Conservation (phyloP, 306 rosid species). For the cucumber (Cucumis sativus) region DNA sequence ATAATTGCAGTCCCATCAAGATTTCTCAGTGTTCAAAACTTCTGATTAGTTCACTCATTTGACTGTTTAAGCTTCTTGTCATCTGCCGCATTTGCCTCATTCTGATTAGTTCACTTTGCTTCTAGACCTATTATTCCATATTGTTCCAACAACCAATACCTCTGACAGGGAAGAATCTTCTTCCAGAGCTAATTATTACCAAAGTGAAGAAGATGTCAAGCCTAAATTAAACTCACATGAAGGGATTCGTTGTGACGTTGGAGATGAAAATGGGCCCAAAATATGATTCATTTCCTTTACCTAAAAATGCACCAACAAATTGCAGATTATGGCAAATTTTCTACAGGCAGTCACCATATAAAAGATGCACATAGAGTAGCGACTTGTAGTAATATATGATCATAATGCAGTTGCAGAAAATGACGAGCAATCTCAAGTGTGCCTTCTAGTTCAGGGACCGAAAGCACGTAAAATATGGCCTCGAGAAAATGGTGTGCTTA, state of each 20-base stretch:
- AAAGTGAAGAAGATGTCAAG: slow-evolving; percentile 5
- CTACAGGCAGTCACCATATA: slow-evolving; percentile 34
- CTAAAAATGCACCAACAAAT: slow-evolving; percentile 38
- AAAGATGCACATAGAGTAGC: slow-evolving; percentile 60
- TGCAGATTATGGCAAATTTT: slow-evolving; percentile 38
- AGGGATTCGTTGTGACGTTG: slow-evolving; percentile 23
- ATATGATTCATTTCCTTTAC: slow-evolving; percentile 30
- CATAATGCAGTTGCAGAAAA: not conserved
- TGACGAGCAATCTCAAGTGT: not conserved
- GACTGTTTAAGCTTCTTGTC: slow-evolving; percentile 43
- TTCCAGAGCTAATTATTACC: slow-evolving; percentile 14
- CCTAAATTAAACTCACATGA: slow-evolving; percentile 14
- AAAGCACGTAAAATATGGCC: not conserved
- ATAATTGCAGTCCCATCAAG: slow-evolving; percentile 57
- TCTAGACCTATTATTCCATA: slow-evolving; percentile 29
- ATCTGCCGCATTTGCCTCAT: slow-evolving; percentile 48
- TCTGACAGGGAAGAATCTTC: slow-evolving; percentile 31
- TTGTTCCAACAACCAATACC: slow-evolving; percentile 33
- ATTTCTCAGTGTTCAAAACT: slow-evolving; percentile 21
- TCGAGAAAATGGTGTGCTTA: not conserved
- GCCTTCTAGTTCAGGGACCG: not conserved
- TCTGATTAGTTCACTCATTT: slow-evolving; percentile 31
- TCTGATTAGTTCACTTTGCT: slow-evolving; percentile 47
- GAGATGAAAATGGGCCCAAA: slow-evolving; percentile 32
- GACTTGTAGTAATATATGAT: not conserved